phyloP scores from a whole-genome alignment of 2,329 filamentous ascomycete species.

The Diaporthe vexans region DNA sequence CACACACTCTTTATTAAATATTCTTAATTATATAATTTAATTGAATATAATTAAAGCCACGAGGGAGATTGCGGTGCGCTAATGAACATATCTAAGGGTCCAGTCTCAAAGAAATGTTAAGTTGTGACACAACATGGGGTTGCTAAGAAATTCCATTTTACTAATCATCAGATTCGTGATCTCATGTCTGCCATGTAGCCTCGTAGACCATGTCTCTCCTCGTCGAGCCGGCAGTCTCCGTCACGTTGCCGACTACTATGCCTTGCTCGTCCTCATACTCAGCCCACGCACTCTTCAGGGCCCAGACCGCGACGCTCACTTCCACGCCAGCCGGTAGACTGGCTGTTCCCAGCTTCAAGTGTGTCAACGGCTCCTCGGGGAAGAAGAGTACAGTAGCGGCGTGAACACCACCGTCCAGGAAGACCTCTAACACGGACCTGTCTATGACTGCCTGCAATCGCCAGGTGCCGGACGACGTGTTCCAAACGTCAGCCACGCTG shows the following conservation, averaged over 20 bases:
- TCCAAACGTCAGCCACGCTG: conserved; percentile 48
- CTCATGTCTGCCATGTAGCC: conserved; percentile 26
- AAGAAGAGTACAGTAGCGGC: conserved; percentile 66
- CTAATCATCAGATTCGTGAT: background rate
- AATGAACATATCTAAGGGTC: background rate
- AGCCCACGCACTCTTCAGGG: conserved; percentile 55
- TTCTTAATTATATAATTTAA: too few relatives aligned
- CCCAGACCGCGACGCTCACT: conserved; percentile 54
- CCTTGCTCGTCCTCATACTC: conserved; percentile 46
- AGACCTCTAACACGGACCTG: conserved; percentile 67
- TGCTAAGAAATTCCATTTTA: background rate
- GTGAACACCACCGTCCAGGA: conserved; percentile 65
- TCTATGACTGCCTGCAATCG: conserved; percentile 65
- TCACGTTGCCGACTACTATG: conserved; percentile 47
- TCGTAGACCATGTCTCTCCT: conserved; percentile 45
- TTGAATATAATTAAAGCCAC: too few relatives aligned
- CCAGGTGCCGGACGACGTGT: conserved; percentile 42
- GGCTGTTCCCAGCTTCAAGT: conserved; percentile 51
- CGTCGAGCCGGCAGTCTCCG: conserved; percentile 9
- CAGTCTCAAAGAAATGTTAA: background rate
- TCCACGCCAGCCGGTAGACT: conserved; percentile 53
- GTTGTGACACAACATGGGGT: background rate
- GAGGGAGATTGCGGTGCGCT: too few relatives aligned
- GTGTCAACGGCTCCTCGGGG: conserved; percentile 58
- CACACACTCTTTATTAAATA: too few relatives aligned